Evolutionary conservation across 768 basidiomycete genomes (phyloP), one percentile per base, ranked within the genome.

Genomic region (Russula virescens): DNA sequence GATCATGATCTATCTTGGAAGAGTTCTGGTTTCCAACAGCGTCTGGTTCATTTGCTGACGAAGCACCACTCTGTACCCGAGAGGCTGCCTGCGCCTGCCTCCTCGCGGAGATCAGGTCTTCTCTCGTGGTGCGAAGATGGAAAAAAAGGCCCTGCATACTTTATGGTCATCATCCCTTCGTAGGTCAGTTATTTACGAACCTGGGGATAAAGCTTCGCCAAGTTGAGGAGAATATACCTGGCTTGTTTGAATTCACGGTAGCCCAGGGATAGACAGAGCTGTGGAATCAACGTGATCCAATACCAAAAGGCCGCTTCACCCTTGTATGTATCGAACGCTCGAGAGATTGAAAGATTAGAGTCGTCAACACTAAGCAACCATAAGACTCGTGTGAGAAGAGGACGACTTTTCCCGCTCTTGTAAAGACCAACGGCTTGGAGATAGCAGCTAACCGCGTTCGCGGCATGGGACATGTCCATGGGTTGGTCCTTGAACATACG

Each of bases 251-350:
- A 88, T 74, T 99, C 97, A 38, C 93, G 84, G 64, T 95, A 88
- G 2, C 89, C 89, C 45, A 99, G 80, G 1, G 96, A 95, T 58
- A 89, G 73, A 66, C 94, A 87, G 10, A 99, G 81, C 70, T 99
- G 96, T 4, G 97, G 97, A 49, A 97, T 94, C 60, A 98, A 78
- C 1, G 96, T 91, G 68, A 99, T 95, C 97, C 97, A 99, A 73
- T 93, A 98, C 97, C 97, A 99, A 66, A 89, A 90, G 14, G 94
- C 94, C 3, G 91, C 85, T 70, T 98, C 96, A 63, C 96, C 96
- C 72, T 95, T 96, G 76, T 97, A 97, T 25, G 86, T 88, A 71
- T 98, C 94, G 68, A 97, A 97, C 0, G 89, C 87, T 48, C 86
- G 81, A 25, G 88, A 87, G 59, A 91, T 85, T 2, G 84, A 83